Conservation (phyloP, 495 filamentous ascomycete genomes). For the Rusavskia elegans region DNA sequence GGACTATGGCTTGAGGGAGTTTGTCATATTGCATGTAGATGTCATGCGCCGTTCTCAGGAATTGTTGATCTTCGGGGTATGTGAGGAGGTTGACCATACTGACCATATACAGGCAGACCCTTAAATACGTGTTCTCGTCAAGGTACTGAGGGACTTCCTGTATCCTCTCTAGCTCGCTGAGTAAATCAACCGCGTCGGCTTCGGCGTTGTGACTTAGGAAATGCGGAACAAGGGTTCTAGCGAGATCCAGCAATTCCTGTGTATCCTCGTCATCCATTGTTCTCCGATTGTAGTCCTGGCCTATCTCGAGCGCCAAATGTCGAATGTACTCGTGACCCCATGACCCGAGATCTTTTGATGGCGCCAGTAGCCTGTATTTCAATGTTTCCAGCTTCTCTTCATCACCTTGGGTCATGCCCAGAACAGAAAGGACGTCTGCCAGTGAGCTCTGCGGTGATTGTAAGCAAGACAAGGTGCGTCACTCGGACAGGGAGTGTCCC, state of each 20-base stretch:
- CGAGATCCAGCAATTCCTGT: slow-evolving; percentile 68
- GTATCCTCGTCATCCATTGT: slow-evolving; percentile 44
- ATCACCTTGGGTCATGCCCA: slow-evolving; percentile 98
- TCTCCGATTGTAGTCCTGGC: slow-evolving; percentile 77
- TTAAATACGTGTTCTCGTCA: slow-evolving; percentile 82
- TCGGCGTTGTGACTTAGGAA: slow-evolving; percentile 96
- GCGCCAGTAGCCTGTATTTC: slow-evolving; percentile 82
- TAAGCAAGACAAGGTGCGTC: slow-evolving; percentile 3
- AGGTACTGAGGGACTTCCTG: slow-evolving; percentile 77
- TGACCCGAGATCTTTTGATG: slow-evolving; percentile 80
- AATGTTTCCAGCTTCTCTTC: slow-evolving; percentile 90
- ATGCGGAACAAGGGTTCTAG: slow-evolving; percentile 72
- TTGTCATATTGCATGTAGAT: slow-evolving; percentile 90
- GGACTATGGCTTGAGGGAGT: slow-evolving; percentile 78
- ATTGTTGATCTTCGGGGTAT: slow-evolving; percentile 90
- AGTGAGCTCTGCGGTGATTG: slow-evolving; percentile 43
- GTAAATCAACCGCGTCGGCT: slow-evolving; percentile 90
- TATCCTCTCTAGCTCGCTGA: slow-evolving; percentile 95
- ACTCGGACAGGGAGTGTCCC: slow-evolving; percentile 6
- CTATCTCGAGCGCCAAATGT: slow-evolving; percentile 89
- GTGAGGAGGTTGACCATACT: slow-evolving; percentile 97
- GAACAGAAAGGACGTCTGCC: slow-evolving; percentile 89
- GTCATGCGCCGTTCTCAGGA: slow-evolving; percentile 74
- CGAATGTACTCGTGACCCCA: slow-evolving; percentile 99
- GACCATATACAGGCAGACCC: slow-evolving; percentile 96